Percentiles rank a stretch among this genome's conserved stretches.
Evolutionary conservation across 2,329 filamentous ascomycete genomes (phyloP).

Genomic region (Septoria petroselini): DNA sequence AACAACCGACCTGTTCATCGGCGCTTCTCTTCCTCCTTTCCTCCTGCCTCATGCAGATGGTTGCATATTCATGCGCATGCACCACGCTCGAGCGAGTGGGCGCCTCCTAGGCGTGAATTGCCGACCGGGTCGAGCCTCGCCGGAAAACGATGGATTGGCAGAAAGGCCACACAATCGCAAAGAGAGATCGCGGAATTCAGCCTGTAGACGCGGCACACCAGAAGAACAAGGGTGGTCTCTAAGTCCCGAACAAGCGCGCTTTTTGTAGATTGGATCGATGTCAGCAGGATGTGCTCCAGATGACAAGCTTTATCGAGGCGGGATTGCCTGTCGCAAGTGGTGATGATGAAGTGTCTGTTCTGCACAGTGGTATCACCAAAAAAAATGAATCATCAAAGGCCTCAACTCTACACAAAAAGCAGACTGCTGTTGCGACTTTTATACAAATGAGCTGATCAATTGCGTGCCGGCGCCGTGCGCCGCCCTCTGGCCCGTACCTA

Average conservation of each 20-base stretch:
- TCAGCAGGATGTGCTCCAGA: not conserved
- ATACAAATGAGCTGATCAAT: constrained; percentile 1
- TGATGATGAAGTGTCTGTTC: not conserved
- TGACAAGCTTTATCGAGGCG: not conserved
- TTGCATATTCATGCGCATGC: not conserved
- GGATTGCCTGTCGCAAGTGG: not conserved
- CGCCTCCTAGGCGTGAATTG: not conserved
- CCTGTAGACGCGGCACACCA: not conserved
- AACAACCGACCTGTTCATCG: not conserved
- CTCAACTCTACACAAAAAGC: not conserved
- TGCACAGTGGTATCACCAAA: not conserved
- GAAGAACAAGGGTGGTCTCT: not conserved
- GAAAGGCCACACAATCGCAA: too few relatives aligned
- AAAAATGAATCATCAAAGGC: not conserved
- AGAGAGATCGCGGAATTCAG: too few relatives aligned
- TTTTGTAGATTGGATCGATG: not conserved
- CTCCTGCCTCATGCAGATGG: not conserved
- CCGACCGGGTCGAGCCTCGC: not conserved
- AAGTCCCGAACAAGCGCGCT: not conserved
- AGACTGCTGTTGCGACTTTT: not conserved
- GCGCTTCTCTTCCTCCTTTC: not conserved
- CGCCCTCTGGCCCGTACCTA: constrained; percentile 11
- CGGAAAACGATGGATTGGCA: too few relatives aligned
- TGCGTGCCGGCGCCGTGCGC: constrained; percentile 13
- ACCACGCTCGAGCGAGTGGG: not conserved